Evolutionary conservation across 495 filamentous ascomycete species (phyloP), one percentile per base, ranked within the genome.

Genomic region (Xylaria palmicola): DNA sequence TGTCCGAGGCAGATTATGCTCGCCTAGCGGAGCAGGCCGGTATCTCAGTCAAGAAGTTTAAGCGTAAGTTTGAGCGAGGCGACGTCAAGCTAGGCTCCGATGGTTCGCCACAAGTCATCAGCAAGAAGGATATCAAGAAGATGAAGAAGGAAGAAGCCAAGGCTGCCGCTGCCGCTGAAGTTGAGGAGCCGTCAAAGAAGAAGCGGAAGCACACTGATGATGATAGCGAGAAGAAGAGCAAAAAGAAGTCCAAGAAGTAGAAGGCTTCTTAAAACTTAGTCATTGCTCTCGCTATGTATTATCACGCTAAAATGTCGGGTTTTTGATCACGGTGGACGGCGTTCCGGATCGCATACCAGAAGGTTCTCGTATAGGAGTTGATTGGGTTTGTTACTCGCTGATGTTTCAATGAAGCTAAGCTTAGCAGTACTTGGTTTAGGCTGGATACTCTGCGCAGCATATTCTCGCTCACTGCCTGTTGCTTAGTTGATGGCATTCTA

Each of bases 71-170:
- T 22, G 85, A 87, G 67, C 81, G 85, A 19, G 88, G 88, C 15
- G 83, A 89, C 69, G 86, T 90, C 59, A 74, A 78, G 63, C 80
- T 89, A 60, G 76, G 78, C 56, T 70, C 73, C 7, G 79, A 83
- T 44, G 86, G 86, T 36, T 85, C 77, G 56, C 85, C 86, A 8
- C 74, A 80, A 54, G 71, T 86, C n/a, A 59, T 86, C 60, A 87
- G 83, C 74, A 89, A 90, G 79, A 91, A 91, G 76, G 87, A 88
- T 55, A 71, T 88, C 60, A 91, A 91, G 82, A 89, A 88, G 78
- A 79, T 83, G 62, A 86, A 85, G 82, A 88, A 88, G 75, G 79
- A 80, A 20, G 79, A 80, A 64, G 82, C 83, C 69, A 86, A 88
- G 67, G 56, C 66, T 61, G 48, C 62, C 58, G 68, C 54, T 12